Percentiles rank a stretch among this genome's conserved stretches.
phyloP scores from a whole-genome alignment of 2,329 filamentous ascomycete genomes.

The Ophiostoma angusticollis region DNA sequence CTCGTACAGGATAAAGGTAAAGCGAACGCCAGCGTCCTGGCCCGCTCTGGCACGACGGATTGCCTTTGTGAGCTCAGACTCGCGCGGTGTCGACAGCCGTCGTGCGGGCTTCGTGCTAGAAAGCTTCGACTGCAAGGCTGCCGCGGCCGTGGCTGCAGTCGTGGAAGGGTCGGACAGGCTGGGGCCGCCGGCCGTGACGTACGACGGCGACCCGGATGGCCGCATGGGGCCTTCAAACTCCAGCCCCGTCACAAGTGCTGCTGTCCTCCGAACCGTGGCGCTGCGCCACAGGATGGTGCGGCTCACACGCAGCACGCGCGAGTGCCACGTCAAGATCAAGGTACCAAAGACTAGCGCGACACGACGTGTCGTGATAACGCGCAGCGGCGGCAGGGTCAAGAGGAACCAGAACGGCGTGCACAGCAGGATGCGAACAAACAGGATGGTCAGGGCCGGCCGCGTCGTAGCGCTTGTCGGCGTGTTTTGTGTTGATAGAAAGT shows the following conservation, averaged over 20 bases:
- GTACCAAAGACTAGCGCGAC: conserved; percentile 81
- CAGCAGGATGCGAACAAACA: conserved; percentile 80
- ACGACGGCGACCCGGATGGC: conserved; percentile 14
- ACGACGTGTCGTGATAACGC: conserved; percentile 75
- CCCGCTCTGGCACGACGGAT: conserved; percentile 24
- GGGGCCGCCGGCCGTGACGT: conserved; percentile 18
- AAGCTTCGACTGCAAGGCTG: conserved; percentile 12
- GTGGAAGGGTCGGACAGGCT: conserved; percentile 14
- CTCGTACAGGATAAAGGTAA: conserved; percentile 93
- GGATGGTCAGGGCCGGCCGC: conserved; percentile 71
- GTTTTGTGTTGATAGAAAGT: conserved; percentile 82
- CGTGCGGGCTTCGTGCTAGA: conserved; percentile 18
- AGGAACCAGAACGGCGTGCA: conserved; percentile 80
- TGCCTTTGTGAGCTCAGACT: conserved; percentile 36
- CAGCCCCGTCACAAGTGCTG: conserved; percentile 67
- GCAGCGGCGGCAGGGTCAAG: conserved; percentile 63
- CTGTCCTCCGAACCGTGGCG: conserved; percentile 54
- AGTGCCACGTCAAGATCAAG: conserved; percentile 81
- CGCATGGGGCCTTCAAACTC: conserved; percentile 46
- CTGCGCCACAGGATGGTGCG: conserved; percentile 88
- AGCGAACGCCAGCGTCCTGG: conserved; percentile 69
- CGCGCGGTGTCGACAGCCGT: conserved; percentile 22
- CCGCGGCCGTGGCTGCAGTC: conserved; percentile 10
- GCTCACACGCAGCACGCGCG: conserved; percentile 69
- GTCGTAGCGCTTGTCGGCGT: conserved; percentile 88